Percentiles rank a stretch among this genome's conserved stretches.
Evolutionary conservation across 2,329 filamentous ascomycete species (phyloP).

Genomic region (Didymosphaeria variabile): DNA sequence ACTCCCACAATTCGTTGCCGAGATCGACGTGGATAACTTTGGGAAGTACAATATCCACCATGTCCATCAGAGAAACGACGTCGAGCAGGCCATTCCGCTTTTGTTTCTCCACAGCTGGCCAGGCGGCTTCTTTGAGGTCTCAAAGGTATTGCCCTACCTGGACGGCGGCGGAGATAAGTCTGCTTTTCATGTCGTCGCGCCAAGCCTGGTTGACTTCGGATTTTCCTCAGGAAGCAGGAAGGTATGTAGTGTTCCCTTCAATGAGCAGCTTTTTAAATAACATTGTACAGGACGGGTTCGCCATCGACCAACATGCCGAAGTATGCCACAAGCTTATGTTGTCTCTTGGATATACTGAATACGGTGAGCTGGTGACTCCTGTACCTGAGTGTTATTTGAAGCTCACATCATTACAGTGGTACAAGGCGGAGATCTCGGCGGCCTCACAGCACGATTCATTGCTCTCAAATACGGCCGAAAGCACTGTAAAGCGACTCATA

Average conservation of each 20-base stretch:
- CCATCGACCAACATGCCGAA: conserved; percentile 69
- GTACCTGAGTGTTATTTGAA: conserved; percentile 56
- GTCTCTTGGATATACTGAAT: conserved; percentile 70
- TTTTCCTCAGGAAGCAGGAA: conserved; percentile 13
- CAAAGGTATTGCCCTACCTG: conserved; percentile 64
- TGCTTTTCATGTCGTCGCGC: conserved; percentile 63
- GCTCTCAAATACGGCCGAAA: conserved; percentile 11
- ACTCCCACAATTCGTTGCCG: conserved; percentile 66
- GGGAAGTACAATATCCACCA: conserved; percentile 70
- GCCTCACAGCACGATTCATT: conserved; percentile 14
- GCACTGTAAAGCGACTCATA: conserved; percentile 17
- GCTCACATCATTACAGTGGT: conserved; percentile 60
- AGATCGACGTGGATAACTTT: conserved; percentile 65
- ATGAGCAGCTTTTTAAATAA: neutral
- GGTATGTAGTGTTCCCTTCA: neutral
- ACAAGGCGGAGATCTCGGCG: conserved; percentile 37
- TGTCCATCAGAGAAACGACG: conserved; percentile 64
- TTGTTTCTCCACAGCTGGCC: conserved; percentile 76
- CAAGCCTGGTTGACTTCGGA: conserved; percentile 64
- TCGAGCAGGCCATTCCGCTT: conserved; percentile 66
- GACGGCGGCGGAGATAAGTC: conserved; percentile 51
- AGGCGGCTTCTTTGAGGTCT: conserved; percentile 72
- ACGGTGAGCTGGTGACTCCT: conserved; percentile 20
- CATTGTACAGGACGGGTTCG: conserved; percentile 63
- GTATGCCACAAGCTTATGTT: conserved; percentile 74